Evolutionary conservation across 2,329 filamentous ascomycete species (phyloP).

Genomic region (Diatrype stigma): DNA sequence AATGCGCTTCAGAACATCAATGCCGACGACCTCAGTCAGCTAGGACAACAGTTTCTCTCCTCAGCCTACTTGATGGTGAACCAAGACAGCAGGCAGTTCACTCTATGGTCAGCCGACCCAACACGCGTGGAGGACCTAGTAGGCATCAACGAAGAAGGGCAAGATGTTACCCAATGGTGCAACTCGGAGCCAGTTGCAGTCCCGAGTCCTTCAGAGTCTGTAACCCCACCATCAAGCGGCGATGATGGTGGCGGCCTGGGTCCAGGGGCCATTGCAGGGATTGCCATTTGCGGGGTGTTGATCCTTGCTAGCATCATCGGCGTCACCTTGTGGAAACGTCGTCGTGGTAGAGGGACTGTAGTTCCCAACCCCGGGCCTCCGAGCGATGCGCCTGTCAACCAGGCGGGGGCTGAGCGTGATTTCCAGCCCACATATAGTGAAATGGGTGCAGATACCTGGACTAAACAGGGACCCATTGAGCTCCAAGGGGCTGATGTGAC

Average conservation of each 20-base stretch:
- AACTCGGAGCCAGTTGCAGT: background rate
- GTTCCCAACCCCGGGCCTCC: background rate
- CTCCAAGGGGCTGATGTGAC: background rate
- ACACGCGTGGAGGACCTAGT: conserved; percentile 5
- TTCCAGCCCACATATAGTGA: background rate
- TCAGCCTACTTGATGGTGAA: conserved; percentile 27
- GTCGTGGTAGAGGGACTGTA: background rate
- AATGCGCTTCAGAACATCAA: conserved; percentile 19
- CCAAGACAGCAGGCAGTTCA: conserved; percentile 20
- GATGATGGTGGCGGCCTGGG: background rate
- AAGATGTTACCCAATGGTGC: background rate
- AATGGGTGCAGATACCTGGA: background rate
- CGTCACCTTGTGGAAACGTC: background rate
- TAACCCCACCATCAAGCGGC: background rate
- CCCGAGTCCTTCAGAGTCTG: background rate
- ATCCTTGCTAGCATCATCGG: background rate
- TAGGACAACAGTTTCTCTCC: conserved; percentile 28
- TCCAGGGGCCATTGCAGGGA: background rate
- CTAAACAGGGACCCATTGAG: background rate
- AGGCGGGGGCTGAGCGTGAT: background rate
- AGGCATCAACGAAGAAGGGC: conserved; percentile 2
- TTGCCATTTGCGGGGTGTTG: background rate
- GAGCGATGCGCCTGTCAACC: background rate
- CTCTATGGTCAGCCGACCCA: conserved; percentile 15
- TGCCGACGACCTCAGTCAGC: conserved; percentile 15